Evolutionary conservation across 768 basidiomycete species (phyloP).

Genomic region (Termitomyces titanicus): DNA sequence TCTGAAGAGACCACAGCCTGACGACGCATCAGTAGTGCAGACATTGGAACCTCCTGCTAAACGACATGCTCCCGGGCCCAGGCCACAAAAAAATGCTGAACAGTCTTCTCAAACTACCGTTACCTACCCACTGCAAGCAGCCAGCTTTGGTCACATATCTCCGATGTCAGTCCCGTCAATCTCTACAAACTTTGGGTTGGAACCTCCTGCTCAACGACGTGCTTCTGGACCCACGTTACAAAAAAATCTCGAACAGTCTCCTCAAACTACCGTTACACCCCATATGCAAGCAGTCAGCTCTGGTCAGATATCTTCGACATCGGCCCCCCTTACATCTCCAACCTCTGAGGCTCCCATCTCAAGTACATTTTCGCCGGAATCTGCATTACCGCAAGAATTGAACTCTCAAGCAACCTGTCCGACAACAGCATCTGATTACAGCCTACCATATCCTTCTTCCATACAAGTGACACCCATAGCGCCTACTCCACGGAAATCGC

Average conservation of each 20-base stretch:
- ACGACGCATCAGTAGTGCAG: neutral
- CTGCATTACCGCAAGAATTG: neutral
- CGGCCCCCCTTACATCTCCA: too few relatives aligned
- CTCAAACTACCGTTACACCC: neutral
- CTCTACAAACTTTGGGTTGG: neutral
- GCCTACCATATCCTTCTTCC: neutral
- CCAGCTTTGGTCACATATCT: neutral
- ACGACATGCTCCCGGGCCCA: slow-evolving; percentile 7
- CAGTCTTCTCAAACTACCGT: neutral
- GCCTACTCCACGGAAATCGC: neutral
- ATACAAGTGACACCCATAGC: neutral
- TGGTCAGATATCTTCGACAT: neutral
- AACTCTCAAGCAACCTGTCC: neutral
- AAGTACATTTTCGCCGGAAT: neutral
- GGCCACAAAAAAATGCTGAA: neutral
- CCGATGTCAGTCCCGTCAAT: neutral
- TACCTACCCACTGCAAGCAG: neutral
- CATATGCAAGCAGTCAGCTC: neutral
- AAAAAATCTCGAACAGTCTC: neutral
- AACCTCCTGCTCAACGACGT: slow-evolving; percentile 11
- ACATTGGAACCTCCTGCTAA: slow-evolving; percentile 7
- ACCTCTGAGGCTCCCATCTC: too few relatives aligned
- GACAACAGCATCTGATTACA: neutral
- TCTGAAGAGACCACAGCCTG: slow-evolving; percentile 20
- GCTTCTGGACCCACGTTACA: neutral